Percentiles rank a stretch among this genome's conserved stretches.
Conservation (phyloP, 306 rosid genomes). For the Cucumis melo region DNA sequence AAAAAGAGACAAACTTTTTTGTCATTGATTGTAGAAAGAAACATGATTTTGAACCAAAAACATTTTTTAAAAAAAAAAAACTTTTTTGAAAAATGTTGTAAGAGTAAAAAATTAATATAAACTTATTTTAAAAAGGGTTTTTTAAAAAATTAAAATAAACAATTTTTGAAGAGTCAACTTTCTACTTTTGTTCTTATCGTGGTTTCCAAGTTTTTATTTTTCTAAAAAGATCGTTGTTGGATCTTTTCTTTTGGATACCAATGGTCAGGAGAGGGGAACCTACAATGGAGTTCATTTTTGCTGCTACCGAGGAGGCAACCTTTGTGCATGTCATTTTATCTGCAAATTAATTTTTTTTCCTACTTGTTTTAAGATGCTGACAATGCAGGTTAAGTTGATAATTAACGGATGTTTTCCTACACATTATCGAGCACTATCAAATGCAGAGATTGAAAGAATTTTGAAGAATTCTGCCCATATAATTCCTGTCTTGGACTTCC, state of each 20-base stretch:
- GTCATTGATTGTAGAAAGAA: too few species aligned
- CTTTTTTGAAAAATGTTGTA: too few species aligned
- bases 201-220: not conserved
- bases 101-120: too few species aligned
- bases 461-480: conserved; percentile 43
- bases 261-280: conserved; percentile 83
- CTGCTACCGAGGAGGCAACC: conserved; percentile 88
- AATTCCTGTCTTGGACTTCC: conserved; percentile 51
- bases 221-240: not conserved
- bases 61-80: too few species aligned
- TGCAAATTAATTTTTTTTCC: conserved; percentile 46
- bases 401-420: conserved; percentile 15
- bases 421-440: conserved; percentile 67
- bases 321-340: conserved; percentile 72
- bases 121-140: too few species aligned
- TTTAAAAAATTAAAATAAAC: too few species aligned
- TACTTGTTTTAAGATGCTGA: conserved; percentile 2
- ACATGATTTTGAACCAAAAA: too few species aligned
- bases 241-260: conserved; percentile 11
- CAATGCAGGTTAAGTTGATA: not conserved
- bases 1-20: too few species aligned
- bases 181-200: not conserved
- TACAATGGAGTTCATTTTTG: conserved; percentile 67
- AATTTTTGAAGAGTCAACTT: too few species aligned
- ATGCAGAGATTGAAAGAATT: conserved; percentile 55